Conservation (phyloP, 345 rosid species). For the Limnanthes douglasii region DNA sequence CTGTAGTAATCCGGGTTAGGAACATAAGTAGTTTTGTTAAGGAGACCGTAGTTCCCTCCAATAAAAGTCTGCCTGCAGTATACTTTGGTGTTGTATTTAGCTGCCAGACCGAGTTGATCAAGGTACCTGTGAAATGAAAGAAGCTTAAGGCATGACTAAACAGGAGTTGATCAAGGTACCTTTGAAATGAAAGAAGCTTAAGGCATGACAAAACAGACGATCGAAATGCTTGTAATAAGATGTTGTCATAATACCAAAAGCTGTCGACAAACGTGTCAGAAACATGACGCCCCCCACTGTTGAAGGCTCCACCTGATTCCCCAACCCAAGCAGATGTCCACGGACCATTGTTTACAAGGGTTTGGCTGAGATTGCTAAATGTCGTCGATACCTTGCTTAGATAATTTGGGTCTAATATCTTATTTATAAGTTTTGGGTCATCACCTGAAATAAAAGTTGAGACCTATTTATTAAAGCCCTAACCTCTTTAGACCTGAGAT, state of each 20-base stretch:
- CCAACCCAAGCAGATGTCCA: conserved; percentile 99
- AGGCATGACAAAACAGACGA: neutral
- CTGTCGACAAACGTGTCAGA: conserved; percentile 84
- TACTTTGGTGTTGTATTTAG: conserved; percentile 85
- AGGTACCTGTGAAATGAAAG: conserved; percentile 42
- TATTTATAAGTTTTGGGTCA: conserved; percentile 55
- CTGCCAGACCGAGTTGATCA: conserved; percentile 96
- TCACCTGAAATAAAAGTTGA: conserved; percentile 55
- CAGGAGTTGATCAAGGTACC: neutral
- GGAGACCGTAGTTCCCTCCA: conserved; percentile 88
- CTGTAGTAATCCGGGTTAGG: conserved; percentile 98
- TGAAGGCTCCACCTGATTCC: conserved; percentile 96
- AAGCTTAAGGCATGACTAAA: neutral
- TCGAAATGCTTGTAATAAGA: neutral
- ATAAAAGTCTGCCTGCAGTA: conserved; percentile 91
- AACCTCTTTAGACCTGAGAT: too few species aligned
- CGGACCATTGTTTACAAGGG: conserved; percentile 46
- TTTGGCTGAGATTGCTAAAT: conserved; percentile 36
- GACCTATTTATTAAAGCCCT: too few species aligned
- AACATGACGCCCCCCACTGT: conserved; percentile 77
- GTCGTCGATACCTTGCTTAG: conserved; percentile 42
- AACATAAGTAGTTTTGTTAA: conserved; percentile 40
- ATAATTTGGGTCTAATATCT: conserved; percentile 63
- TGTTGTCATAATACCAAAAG: conserved; percentile 47
- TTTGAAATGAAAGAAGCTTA: neutral